Evolutionary conservation across 331 rosid genomes (phyloP), one percentile per base, ranked within the genome.

Genomic region (Rosa hybrid): DNA sequence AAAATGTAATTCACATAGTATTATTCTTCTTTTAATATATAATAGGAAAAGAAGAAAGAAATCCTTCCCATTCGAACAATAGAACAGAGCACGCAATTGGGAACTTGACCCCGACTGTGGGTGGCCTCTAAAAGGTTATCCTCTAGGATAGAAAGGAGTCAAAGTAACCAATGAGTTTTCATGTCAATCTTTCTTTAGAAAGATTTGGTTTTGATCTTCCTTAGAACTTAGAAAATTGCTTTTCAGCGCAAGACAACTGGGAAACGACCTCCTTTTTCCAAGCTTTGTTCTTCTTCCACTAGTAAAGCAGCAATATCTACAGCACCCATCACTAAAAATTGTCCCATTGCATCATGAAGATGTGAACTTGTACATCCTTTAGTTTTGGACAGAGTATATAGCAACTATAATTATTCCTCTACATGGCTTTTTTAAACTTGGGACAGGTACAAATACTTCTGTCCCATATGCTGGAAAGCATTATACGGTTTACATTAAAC

Each of bases 271-370:
- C 16, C n/a, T 59, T 72, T 46, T 62, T 46, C 50, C 44, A n/a
- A 50, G 20, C 23, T 59, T 80, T 20, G 64, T 72, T 46, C 78
- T 60, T 48, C 73, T 45, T 4, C 82, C 83, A 48, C 83, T 46
- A 45, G 12, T 4, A 63, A 48, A 42, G 79, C 72, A 41, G 74
- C 80, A 48, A 48, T 49, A 50, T 65, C 62, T 49, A 77, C 74
- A 72, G 72, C 3, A 62, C 27, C 51, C 27, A 72, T 5, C 78
- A 59, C 72, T 51, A 20, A 44, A 34, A 27, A 39, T 34, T 57
- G 82, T 79, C 82, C 51, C 56, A 45, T 46, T 46, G 56, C 34
- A 70, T 71, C 25, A 30, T 56, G 20, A 12, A 38, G 62, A 5
- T 2, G 38, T 49, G 50, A 20, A 65, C 39, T 30, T 20, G 49